Evolutionary conservation across 306 rosid species (phyloP), one percentile per base, ranked within the genome.

Genomic region (Fragaria iinumae): DNA sequence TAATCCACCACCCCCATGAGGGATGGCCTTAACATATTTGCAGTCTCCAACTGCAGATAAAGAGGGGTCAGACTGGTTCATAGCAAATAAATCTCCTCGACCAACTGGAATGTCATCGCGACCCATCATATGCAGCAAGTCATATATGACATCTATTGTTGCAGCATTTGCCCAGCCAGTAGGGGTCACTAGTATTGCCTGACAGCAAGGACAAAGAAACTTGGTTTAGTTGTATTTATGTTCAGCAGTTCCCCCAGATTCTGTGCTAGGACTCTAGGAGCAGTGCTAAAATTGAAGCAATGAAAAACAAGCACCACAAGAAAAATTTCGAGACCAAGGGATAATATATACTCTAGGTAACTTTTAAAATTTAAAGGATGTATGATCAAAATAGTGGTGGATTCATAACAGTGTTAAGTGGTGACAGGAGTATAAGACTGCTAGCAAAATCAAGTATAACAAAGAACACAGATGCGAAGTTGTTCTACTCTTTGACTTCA

Each of bases 131-230:
- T 95, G 99, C 52, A 95, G 84, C 68, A 95, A 29, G 66, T 92
- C 97, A 79, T 92, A 92, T 3, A 92, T 38, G 11, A 92, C 77
- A 79, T 95, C 97, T 79, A 91, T 90, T 72, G 97, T 95, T 75
- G 97, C 99, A 36, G 87, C 97, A 82, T 90, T 89, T 74, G 96
- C 96, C 99, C 99, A 95, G 38, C 99, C 97, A 1, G 88, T 92
- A 84, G 97, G 96, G 69, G 92, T 95, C 60, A 91, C 91, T 57
- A 92, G 88, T 57, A 95, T 88, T 82, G 90, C 99, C 99, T 95
- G 80, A 55, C 50, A 14, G 5, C 53, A 77, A 13, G 20, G 34
- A 63, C 14, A 6, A 67, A 17, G 52, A 71, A 25, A 57, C 64
- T 41, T 43, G 53, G 6, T 44, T 39, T 32, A 49, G 29, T 50